Evolutionary conservation across 225 moss, liverwort and hornwort genomes (phyloP), one percentile per base, ranked within the genome.

Genomic region (Marchantia paleacea): DNA sequence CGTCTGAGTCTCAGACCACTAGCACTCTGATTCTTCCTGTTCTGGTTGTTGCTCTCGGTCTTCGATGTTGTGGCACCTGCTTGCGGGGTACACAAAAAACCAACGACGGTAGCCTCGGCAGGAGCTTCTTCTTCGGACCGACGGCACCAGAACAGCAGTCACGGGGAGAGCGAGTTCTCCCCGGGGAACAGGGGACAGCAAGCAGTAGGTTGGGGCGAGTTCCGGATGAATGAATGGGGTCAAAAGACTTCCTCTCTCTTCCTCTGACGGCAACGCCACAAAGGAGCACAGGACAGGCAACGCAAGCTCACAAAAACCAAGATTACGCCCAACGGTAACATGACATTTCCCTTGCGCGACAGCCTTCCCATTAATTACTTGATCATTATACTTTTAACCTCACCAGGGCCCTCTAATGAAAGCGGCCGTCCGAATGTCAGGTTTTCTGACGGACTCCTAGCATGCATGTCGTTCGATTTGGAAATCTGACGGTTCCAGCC

Each of bases 281-380:
- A 25, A 62, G 61, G 22, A 22, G 18, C n/a, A 19, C 69, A 69
- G 18, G 69, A 14, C 31, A 69, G 15, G 68, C 25, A 68, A 26
- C 30, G 13, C 0, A 24, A 31, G 30, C 16, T 9, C 63, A 20
- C 15, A 19, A 20, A 8, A 20, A 12, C 30, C 28, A 67, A 7
- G 47, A 12, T 57, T 57, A 57, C 14, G 6, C 20, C 47, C 73
- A 73, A 73, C 73, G 73, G 73, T 53, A 52, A 73, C 50, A 52
- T 73, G 53, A 16, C 73, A 54, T 13, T 73, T 72, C 53, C 73
- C 53, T 53, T 53, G 53, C 10, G 53, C 73, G 14, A 52, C 52
- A n/a, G 7, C 16, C 48, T 72, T 51, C 12, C 29, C 12, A 22
- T 25, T 25, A 11, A 63, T 25, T 25, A 7, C n/a, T 24, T 63